Conservation (phyloP, 1,139 yeast species). For the Debaryomyces subglobosus region DNA sequence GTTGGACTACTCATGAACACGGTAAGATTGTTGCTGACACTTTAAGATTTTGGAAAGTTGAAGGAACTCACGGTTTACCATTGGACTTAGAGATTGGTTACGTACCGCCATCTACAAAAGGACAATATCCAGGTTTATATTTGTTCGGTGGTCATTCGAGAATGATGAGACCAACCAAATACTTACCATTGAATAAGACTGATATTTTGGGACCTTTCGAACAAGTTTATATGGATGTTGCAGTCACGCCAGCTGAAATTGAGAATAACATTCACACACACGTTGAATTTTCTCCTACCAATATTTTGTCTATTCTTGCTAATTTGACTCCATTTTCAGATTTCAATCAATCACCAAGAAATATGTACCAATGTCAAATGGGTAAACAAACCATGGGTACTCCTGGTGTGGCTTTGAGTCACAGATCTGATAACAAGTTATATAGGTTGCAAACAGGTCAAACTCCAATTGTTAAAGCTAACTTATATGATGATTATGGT, state of each 20-base stretch:
- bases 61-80: constrained; percentile 77
- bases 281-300: constrained; percentile 94
- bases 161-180: constrained; percentile 95
- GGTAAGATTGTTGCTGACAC: constrained; percentile 89
- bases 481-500: constrained; percentile 92
- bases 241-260: constrained; percentile 93
- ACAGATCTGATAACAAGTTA: constrained; percentile 92
- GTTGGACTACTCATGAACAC: constrained; percentile 92
- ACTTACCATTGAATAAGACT: constrained; percentile 77
- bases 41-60: constrained; percentile 89
- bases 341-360: constrained; percentile 98
- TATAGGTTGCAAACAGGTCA: constrained; percentile 94
- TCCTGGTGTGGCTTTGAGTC: constrained; percentile 92
- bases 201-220: constrained; percentile 97
- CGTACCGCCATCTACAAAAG: constrained; percentile 92
- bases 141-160: constrained; percentile 90
- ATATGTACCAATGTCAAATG: constrained; percentile 99
- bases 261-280: constrained; percentile 81
- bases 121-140: constrained; percentile 96
- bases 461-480: constrained; percentile 95
- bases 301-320: constrained; percentile 89
- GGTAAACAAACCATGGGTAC: constrained; percentile 99
- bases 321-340: constrained; percentile 97
- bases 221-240: constrained; percentile 95
- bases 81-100: constrained; percentile 88